Conservation (phyloP, 1,284 basidiomycete genomes). For the Puccinia novopanici region DNA sequence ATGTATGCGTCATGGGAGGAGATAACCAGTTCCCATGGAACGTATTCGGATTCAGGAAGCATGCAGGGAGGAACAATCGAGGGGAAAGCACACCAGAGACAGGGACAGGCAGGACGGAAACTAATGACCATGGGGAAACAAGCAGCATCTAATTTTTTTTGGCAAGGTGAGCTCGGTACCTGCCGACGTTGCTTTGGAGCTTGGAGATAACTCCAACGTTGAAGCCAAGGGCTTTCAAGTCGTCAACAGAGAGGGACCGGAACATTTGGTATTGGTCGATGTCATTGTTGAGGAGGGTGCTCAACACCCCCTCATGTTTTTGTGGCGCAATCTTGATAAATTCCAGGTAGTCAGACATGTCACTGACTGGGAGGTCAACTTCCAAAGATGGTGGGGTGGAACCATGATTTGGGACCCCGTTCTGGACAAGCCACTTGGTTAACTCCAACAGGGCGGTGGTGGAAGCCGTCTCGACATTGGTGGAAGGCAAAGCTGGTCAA, state of each 20-base stretch:
- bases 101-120: too few relatives aligned
- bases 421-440: neutral
- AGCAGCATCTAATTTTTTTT: too few relatives aligned
- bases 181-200: neutral
- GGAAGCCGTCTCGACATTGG: too few relatives aligned
- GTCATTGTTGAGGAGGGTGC: neutral
- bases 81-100: too few relatives aligned
- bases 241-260: neutral
- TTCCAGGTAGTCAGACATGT: neutral
- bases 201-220: conserved; percentile 11
- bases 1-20: too few relatives aligned
- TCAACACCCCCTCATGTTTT: neutral
- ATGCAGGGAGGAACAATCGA: too few relatives aligned
- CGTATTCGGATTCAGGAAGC: too few relatives aligned
- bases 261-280: conserved; percentile 4
- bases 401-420: neutral
- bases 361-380: neutral
- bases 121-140: too few relatives aligned
- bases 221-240: conserved; percentile 1
- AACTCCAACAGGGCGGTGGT: neutral
- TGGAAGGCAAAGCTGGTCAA: too few relatives aligned
- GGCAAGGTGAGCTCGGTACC: neutral
- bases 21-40: too few relatives aligned
- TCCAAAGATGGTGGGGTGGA: neutral
- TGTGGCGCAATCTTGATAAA: neutral